Evolutionary conservation across 495 filamentous ascomycete genomes (phyloP).

Genomic region (Achaetomiella virescens): DNA sequence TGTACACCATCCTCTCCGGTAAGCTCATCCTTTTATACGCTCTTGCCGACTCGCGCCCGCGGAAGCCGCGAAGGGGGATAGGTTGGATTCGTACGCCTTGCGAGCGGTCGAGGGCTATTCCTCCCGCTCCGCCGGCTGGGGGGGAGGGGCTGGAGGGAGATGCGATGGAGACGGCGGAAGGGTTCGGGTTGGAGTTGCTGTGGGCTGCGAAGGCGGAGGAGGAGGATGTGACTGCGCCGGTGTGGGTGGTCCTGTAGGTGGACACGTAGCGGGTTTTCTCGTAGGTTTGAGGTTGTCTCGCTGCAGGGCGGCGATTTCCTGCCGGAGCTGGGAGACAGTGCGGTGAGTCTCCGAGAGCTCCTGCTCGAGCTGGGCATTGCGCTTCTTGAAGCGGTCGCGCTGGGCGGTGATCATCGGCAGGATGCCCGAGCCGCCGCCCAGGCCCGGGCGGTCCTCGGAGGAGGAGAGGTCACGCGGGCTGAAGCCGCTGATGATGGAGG

Average conservation of each 20-base stretch:
- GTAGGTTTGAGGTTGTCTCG: constrained; percentile 92
- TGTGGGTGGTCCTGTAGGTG: constrained; percentile 78
- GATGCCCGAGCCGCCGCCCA: constrained; percentile 82
- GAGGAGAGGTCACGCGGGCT: constrained; percentile 71
- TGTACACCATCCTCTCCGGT: constrained; percentile 84
- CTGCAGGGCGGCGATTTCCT: constrained; percentile 86
- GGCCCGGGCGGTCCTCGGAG: constrained; percentile 43
- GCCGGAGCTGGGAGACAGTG: constrained; percentile 77
- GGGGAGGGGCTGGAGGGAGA: neutral
- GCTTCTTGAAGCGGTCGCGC: constrained; percentile 96
- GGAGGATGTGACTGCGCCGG: constrained; percentile 53
- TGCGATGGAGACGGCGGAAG: constrained; percentile 54
- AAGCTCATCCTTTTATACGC: constrained; percentile 95
- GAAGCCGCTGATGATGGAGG: constrained; percentile 95
- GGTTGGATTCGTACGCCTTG: constrained; percentile 87
- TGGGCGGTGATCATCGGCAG: constrained; percentile 98
- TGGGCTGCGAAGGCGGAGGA: constrained; percentile 66
- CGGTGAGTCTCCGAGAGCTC: constrained; percentile 79
- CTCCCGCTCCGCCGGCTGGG: constrained; percentile 40
- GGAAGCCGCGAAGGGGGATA: constrained; percentile 91
- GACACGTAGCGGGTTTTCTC: constrained; percentile 97
- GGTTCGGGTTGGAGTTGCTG: constrained; percentile 63
- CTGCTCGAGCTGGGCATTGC: constrained; percentile 83
- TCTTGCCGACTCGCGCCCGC: constrained; percentile 80
- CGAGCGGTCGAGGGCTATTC: constrained; percentile 69